Percentiles rank a stretch among this genome's conserved stretches.
Evolutionary conservation across 2,329 filamentous ascomycete species (phyloP).

Genomic region (Thelonectria blattea): DNA sequence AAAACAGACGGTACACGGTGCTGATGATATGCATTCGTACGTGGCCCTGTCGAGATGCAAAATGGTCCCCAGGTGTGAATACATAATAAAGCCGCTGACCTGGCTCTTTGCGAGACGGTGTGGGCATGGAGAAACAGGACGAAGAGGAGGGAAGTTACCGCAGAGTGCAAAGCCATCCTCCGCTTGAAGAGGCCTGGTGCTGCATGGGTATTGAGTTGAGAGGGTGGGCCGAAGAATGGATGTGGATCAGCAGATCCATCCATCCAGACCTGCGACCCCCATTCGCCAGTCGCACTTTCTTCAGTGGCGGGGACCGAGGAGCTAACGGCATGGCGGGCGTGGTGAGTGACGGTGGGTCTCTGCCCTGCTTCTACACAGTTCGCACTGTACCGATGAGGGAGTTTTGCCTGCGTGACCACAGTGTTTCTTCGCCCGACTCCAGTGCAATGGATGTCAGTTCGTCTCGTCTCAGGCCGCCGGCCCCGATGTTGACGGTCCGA

Average conservation of each 20-base stretch:
- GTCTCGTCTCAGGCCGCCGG: background rate
- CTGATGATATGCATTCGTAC: background rate
- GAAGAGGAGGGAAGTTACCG: slow-evolving; percentile 1
- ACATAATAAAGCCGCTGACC: slow-evolving; percentile 2
- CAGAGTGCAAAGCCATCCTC: too few species aligned
- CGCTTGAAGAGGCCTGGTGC: background rate
- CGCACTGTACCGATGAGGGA: background rate
- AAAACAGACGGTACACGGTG: too few species aligned
- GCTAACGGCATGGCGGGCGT: background rate
- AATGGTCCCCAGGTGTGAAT: background rate
- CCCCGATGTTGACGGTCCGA: background rate
- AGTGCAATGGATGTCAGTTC: background rate
- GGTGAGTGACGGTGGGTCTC: background rate
- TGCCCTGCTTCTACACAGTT: background rate
- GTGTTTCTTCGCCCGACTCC: background rate
- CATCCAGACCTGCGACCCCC: background rate
- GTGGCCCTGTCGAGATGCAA: background rate
- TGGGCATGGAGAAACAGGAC: background rate
- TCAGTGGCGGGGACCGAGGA: background rate
- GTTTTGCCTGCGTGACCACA: background rate
- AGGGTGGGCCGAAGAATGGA: background rate
- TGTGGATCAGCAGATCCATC: background rate
- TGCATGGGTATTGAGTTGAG: background rate
- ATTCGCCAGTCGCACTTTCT: background rate
- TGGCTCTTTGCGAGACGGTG: background rate